Evolutionary conservation across 768 basidiomycete species (phyloP).

Genomic region (Phanerochaete carnosa): DNA sequence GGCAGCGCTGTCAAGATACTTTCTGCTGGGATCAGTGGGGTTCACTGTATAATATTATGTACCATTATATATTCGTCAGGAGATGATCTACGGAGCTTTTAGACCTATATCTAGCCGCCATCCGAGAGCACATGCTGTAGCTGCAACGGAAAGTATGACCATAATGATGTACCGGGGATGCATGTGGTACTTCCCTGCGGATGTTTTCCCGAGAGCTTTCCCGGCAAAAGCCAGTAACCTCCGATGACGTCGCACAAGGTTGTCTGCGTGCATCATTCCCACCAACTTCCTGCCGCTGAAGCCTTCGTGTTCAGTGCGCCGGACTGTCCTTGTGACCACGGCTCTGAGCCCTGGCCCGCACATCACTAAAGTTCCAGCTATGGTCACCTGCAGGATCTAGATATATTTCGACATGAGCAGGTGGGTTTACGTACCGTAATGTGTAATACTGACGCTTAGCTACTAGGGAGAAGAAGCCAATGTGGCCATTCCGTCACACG

Average conservation of each 20-base stretch:
- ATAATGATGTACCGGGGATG: not conserved
- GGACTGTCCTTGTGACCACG: not conserved
- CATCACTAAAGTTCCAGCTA: too few relatives aligned
- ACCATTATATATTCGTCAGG: not conserved
- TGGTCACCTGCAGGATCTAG: not conserved
- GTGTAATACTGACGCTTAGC: not conserved
- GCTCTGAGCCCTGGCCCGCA: too few relatives aligned
- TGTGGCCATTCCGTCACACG: not conserved
- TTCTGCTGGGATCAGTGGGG: not conserved
- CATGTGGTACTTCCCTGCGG: not conserved
- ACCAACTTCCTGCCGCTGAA: not conserved
- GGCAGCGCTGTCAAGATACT: not conserved
- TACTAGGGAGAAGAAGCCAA: not conserved
- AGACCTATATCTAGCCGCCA: not conserved
- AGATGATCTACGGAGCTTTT: not conserved
- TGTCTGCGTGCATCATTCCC: not conserved
- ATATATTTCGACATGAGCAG: not conserved
- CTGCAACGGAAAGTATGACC: not conserved
- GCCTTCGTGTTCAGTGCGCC: not conserved
- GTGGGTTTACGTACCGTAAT: not conserved
- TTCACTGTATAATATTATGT: not conserved
- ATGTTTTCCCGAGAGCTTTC: not conserved
- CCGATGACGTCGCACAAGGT: not conserved
- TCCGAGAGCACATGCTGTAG: not conserved
- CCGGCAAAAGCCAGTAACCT: not conserved